Evolutionary conservation across 2,329 filamentous ascomycete species (phyloP), one percentile per base, ranked within the genome.

Genomic region (Fusarium sp.): DNA sequence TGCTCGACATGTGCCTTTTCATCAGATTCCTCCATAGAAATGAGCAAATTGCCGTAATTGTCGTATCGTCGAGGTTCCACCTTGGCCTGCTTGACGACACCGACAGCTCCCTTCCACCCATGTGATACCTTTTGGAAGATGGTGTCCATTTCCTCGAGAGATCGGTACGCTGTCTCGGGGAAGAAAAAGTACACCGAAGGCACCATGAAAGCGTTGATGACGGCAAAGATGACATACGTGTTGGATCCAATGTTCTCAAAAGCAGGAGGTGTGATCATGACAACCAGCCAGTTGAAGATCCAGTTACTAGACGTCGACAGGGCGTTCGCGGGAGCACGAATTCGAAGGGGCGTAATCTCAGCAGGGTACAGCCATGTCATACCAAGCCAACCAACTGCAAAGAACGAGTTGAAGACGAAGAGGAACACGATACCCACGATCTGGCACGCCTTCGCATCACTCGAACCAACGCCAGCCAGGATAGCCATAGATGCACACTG

Each of bases 281-380:
- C 86, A 25, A 88, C 76, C 65, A 86, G 70, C 70, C 87, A 87
- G 71, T 88, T 88, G 73, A 87, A 88, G 46, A 86, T 83, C 84
- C 84, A 87, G 74, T 87, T 87, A 7, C 79, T 81, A 6, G 78
- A 79, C 0, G 82, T 83, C 0, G 79, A 77, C 31, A 87, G 70
- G 10, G 85, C 86, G 59, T 86, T 87, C 31, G 85, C 85, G 0
- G 84, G 84, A 0, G 85, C 85, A 29, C 88, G 85, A 51, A 89
- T 89, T 61, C 86, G 85, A 75, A 90, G 83, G 9, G 88, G 87
- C 73, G 87, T 86, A 58, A 90, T 85, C 72, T 90, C 88, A 13
- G 83, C 82, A 71, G 87, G 86, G 72, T 90, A 90, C 1, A 89
- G 79, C 86, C 87, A 89, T 1, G 79, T 81, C 69, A 84, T 81